Percentiles rank a stretch among this genome's conserved stretches.
Evolutionary conservation across 2,329 filamentous ascomycete species (phyloP).

Genomic region (Ascochyta lentis): DNA sequence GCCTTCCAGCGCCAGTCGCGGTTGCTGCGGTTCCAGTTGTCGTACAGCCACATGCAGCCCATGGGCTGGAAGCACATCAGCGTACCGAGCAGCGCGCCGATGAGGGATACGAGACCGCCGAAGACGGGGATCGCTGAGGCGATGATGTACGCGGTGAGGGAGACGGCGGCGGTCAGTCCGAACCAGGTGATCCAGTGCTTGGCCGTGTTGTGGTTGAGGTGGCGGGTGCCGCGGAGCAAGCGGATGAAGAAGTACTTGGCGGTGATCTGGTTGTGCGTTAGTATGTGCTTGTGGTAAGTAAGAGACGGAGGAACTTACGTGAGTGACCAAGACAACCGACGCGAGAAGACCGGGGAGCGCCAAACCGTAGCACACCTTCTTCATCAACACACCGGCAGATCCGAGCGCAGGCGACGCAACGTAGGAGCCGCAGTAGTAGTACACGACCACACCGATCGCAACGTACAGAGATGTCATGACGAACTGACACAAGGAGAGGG

Average conservation of each 20-base stretch:
- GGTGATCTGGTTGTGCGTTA: conserved; percentile 52
- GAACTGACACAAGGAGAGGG: conserved; percentile 65
- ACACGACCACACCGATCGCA: conserved; percentile 65
- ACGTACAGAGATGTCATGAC: conserved; percentile 65
- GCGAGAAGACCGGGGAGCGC: conserved; percentile 35
- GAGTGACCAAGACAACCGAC: conserved; percentile 13
- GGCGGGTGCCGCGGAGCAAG: conserved; percentile 58
- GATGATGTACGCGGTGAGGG: conserved; percentile 19
- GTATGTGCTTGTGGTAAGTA: conserved; percentile 42
- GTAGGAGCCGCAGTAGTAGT: conserved; percentile 67
- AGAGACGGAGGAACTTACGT: conserved; percentile 12
- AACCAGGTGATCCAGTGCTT: conserved; percentile 63
- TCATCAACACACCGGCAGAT: conserved; percentile 64
- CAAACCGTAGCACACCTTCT: conserved; percentile 68
- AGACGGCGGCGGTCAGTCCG: conserved; percentile 51
- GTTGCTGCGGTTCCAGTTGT: conserved; percentile 16
- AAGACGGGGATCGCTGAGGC: conserved; percentile 19
- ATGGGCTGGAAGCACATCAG: conserved; percentile 25
- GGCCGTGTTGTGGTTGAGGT: conserved; percentile 60
- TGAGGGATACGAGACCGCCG: conserved; percentile 17
- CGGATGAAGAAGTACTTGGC: conserved; percentile 65
- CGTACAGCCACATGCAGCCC: conserved; percentile 24
- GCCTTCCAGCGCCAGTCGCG: conserved; percentile 16
- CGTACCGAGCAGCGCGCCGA: conserved; percentile 20
- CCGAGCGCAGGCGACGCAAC: conserved; percentile 68